Percentiles rank a stretch among this genome's conserved stretches.
Evolutionary conservation across 495 filamentous ascomycete genomes (phyloP).

Genomic region (Tuber umbilicatum): DNA sequence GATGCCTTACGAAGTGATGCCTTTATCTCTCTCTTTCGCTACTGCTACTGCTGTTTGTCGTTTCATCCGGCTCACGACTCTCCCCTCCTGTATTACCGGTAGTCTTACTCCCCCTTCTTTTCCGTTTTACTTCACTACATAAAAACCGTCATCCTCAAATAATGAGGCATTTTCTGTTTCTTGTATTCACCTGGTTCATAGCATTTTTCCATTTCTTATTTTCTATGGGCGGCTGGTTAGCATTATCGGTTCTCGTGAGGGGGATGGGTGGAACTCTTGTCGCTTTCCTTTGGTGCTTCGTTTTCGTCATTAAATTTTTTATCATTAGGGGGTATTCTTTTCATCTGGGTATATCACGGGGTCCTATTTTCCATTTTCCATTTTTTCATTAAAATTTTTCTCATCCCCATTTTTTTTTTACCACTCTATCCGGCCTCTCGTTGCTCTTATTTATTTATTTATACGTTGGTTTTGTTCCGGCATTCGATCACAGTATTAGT

Average conservation of each 20-base stretch:
- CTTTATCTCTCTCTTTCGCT: background rate
- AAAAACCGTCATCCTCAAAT: slow-evolving; percentile 7
- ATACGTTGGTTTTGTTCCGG: background rate
- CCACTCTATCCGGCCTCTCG: background rate
- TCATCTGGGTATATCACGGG: slow-evolving; percentile 1
- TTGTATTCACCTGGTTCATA: slow-evolving; percentile 2
- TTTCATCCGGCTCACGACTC: background rate
- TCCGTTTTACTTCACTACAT: slow-evolving; percentile 3
- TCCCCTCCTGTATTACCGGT: background rate
- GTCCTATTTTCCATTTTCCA: slow-evolving; percentile 9
- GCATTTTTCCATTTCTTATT: background rate
- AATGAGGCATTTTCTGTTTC: slow-evolving; percentile 1
- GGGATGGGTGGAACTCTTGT: slow-evolving; percentile 6
- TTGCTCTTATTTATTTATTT: background rate
- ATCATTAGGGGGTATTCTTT: slow-evolving; percentile 13
- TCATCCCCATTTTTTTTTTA: background rate
- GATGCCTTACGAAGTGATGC: background rate
- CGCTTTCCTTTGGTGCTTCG: slow-evolving; percentile 3
- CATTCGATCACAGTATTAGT: background rate
- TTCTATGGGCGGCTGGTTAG: slow-evolving; percentile 1
- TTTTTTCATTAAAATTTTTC: slow-evolving; percentile 6
- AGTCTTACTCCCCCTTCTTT: background rate
- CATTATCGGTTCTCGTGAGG: slow-evolving; percentile 4
- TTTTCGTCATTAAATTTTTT: slow-evolving; percentile 4
- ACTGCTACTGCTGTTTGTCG: background rate